Evolutionary conservation across 352 stramenopile genomes (phyloP), one percentile per base, ranked within the genome.

Genomic region (Phytophthora ohioensis): DNA sequence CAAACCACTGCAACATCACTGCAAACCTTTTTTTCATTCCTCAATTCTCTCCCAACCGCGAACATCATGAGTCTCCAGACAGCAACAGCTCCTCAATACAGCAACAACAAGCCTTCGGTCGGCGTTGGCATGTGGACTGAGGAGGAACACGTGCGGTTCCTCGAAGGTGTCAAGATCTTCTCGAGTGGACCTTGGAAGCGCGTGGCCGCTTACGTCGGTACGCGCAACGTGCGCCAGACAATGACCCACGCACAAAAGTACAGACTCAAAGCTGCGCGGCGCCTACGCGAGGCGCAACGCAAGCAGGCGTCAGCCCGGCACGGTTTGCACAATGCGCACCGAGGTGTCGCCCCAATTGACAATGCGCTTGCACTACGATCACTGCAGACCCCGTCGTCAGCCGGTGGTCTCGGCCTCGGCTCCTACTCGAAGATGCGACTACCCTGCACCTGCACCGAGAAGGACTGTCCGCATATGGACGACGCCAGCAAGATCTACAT

Each of bases 211-310:
- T 87, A 90, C 51, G 84, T 94, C 30, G 85, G 81, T 42, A 93
- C 87, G 52, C 84, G 85, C 57, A 92, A 88, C 8, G 84, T 92
- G 69, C 86, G 86, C 11, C 86, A 93, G 61, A 93, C 85, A 51
- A 93, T 93, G 85, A 92, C 84, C 3, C 85, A 94, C 58, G 85
- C 83, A 10, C 85, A 93, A 67, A 92, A 92, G 72, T 92, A 92
- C 67, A 78, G 83, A 0, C 78, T 90, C 9, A 93, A 93, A 49
- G 77, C 81, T 2, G 81, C 81, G 17, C 79, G 86, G 0, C 82
- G 83, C 6, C 73, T 91, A 54, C 85, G 85, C 8, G 84, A 83
- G 17, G 67, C 82, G 7, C 76, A 83, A 36, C 82, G 77, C 13
- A 87, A 85, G 48, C 77, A 87, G 52, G 75, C 80, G 4, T 75